Base-by-base conservation (phyloP, 805 yeast species). In the Wickerhamiella dianesei region DNA sequence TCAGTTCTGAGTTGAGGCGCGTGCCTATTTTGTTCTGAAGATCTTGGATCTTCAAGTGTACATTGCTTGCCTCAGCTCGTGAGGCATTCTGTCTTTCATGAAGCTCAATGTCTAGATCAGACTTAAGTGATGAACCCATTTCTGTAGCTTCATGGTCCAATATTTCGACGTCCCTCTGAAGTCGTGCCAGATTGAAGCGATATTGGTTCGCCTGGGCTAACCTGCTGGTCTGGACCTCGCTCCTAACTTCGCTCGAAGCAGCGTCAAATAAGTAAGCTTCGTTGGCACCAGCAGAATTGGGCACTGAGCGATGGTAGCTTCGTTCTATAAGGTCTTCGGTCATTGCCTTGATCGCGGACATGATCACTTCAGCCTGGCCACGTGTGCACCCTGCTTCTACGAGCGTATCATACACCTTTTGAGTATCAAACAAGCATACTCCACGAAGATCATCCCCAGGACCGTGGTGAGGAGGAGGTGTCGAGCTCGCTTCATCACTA, bases 181-280 rank as follows among this genome's bases (percentile, higher is more conserved):
- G 59, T 5, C 77, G 73, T 49, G 82, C 79, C 39, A 82, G 74
- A 41, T 78, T 76, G 49, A 77, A 74, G 19, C 81, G 77, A 45
- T 80, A 69, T 45, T 79, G 80, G 53, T 78, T 79, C 46, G 82
- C 68, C 50, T 84, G 83, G 12, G 70, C 67, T 52, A 81, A 87
- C 53, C 96, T 68, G 25, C 81, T 74, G 37, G 79, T 72, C 37
- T 80, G 77, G 20, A 87, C 75, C 56, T 87, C 95, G 41, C 82
- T 84, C 43, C 81, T 65, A 35, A 89, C 64, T 61, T 89, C 97
- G 46, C 88, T 80, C 51, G 85, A 85, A 0, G 96, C 95, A 29
- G 96, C 94, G 59, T 87, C 89, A 61, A 86, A 88, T 13, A 92
- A 65, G 59, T 89, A 92, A 19, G 77, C 74, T 56, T 89, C 96